Base-by-base conservation (phyloP, 108 stramenopile species). In the Skeletonema menzelii region DNA sequence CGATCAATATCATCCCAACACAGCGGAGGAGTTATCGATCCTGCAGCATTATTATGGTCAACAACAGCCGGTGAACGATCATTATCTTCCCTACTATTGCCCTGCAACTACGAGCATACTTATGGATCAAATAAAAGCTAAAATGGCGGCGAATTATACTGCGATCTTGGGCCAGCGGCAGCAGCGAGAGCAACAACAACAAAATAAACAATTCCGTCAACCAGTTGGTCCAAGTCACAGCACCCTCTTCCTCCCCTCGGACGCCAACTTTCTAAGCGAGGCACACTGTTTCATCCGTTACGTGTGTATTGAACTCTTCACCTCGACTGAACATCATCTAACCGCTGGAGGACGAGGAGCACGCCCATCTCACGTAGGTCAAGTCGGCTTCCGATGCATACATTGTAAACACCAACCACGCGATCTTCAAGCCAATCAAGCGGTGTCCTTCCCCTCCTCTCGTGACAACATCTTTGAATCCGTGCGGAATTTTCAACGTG, bases 401-500 rank as follows among this genome's bases (percentile, higher is more conserved):
- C 58, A 53, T 19, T 69, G 67, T 56, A 69, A 69, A 35, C 15
- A 56, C 37, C 31, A 37, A 37, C 19, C 56, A 12, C 31, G 37
- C 11, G 17, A 22, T 12, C 8, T 35, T 27, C 40, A 58, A 31
- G 37, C 67, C 35, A 38, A 28, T 26, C 67, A 69, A 40, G 56
- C 67, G 8, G 40, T 57, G 3, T 69, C 56, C 67, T 69, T 38
- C 57, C 67, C 67, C 37, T 58, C 67, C 22, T 59, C 32, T 40
- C 37, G 56, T 27, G 67, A 38, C 32, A 69, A 56, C 34, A 69
- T 69, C 34, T 69, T 58, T 27, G 67, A 69, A 26, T 58, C 56
- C 8, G 67, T 69, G 12, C 34, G 67, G 20, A 69, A 69, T 58
- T 69, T 58, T 27, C 67, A 69, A 38, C 57, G 67, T 0, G 35